Base-by-base conservation (phyloP, 441 rosid genomes). In the Pelargonium australe region DNA sequence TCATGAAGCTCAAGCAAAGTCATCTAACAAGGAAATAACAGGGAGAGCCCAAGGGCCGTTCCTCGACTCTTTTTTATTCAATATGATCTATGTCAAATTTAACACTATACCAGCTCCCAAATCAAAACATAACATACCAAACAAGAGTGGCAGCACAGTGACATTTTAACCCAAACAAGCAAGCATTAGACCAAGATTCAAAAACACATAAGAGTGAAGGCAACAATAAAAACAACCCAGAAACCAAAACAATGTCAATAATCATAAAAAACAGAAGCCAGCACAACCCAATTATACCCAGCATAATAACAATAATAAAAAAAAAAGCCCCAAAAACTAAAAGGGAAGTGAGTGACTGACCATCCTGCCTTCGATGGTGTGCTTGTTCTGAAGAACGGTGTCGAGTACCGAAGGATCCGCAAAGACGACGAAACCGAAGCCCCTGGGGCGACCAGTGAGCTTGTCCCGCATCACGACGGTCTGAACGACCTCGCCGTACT, bases 341-440 rank as follows among this genome's bases (percentile, higher is more conserved):
- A 57, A 55, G 55, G 4, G 28, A 6, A 4, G n/a, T 5, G 10
- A 19, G 4, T 19, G 44, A 37, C 84, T 73, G 66, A 90, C 97
- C 85, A 82, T 80, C 82, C 97, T 83, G 60, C 91, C 93, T 71
- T 91, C 97, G 64, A 94, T 87, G 31, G 86, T 85, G 75, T 94
- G 98, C 75, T 87, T 85, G 8, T 91, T 91, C 62, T 86, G 87
- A 63, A 94, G 92, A 84, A 89, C 91, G 75, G 83, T 78, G 73
- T 91, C 97, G 28, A 91, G 85, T 43, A 88, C 72, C 1, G 88
- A 45, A 25, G 93, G 90, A 83, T 94, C 96, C 65, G 95, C 71
- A 67, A 91, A 94, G 20, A 87, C 87, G 0, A 91, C 97, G 75
- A 94, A 94, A 17, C 95, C 98, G 67, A 94, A 94, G 0, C 98